Evolutionary conservation across 2,329 filamentous ascomycete species (phyloP).

Genomic region (Pseudocercospora crystallina): DNA sequence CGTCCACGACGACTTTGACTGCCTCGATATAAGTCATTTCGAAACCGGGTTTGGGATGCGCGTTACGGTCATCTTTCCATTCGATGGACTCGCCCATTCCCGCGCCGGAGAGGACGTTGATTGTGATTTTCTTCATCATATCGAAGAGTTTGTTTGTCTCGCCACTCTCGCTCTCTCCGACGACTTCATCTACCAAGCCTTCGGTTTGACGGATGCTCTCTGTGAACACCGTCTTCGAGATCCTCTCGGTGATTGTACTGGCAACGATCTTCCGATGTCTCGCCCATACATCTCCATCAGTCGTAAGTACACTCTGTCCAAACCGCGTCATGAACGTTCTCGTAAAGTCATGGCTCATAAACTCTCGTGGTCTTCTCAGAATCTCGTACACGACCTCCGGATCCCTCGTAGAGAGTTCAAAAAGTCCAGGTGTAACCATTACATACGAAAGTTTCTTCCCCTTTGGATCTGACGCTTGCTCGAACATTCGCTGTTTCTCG

Average conservation of each 20-base stretch:
- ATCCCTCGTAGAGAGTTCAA: slow-evolving; percentile 29
- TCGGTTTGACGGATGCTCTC: slow-evolving; percentile 31
- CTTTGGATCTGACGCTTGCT: slow-evolving; percentile 17
- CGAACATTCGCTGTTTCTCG: slow-evolving; percentile 20
- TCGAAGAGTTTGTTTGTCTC: slow-evolving; percentile 32
- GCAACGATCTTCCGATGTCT: slow-evolving; percentile 35
- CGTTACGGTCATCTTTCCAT: slow-evolving; percentile 26
- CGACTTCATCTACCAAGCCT: slow-evolving; percentile 29
- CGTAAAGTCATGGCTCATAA: slow-evolving; percentile 22
- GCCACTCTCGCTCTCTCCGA: neutral
- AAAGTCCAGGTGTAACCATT: slow-evolving; percentile 24
- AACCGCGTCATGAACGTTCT: slow-evolving; percentile 27
- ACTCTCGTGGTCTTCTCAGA: slow-evolving; percentile 24
- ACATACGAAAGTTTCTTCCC: slow-evolving; percentile 23
- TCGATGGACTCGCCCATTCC: slow-evolving; percentile 32
- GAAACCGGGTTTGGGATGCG: slow-evolving; percentile 29
- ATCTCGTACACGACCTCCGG: slow-evolving; percentile 26
- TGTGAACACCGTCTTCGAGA: slow-evolving; percentile 33
- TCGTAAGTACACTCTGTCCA: slow-evolving; percentile 29
- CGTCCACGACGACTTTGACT: slow-evolving; percentile 25
- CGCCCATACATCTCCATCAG: slow-evolving; percentile 30
- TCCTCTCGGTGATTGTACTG: slow-evolving; percentile 35
- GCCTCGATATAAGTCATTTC: slow-evolving; percentile 35
- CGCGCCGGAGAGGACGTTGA: slow-evolving; percentile 34
- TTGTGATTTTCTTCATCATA: slow-evolving; percentile 36